Percentiles rank a stretch among this genome's conserved stretches.
These are phyloP conservation scores for Yamadazyma membranifaciens DNA, from an alignment of 1,139 yeast genomes.

Conservation along the genomic window DNA sequence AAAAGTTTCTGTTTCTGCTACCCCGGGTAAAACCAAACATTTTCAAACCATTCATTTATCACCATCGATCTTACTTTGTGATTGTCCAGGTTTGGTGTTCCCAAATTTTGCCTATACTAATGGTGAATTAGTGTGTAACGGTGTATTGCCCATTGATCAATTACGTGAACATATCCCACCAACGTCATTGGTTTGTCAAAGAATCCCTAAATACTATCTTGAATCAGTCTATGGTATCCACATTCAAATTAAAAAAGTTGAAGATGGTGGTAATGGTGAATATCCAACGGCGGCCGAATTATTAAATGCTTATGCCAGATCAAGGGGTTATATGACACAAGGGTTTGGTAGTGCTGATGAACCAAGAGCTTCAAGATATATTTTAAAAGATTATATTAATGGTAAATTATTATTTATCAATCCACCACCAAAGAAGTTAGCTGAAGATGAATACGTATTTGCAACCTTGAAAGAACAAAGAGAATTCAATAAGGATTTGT, in stretches of 20 bases:
- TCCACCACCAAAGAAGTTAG: constrained; percentile 72
- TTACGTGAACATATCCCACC: constrained; percentile 95
- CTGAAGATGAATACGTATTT: constrained; percentile 37
- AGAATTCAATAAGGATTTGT: constrained; percentile 72
- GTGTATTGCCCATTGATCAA: constrained; percentile 97
- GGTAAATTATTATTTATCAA: constrained; percentile 83
- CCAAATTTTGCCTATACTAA: constrained; percentile 97
- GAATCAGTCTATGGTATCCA: constrained; percentile 95
- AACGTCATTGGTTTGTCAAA: constrained; percentile 74
- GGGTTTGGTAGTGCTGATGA: constrained; percentile 98
- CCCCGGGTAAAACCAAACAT: constrained; percentile 99
- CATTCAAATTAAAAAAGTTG: constrained; percentile 67
- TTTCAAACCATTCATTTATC: constrained; percentile 93
- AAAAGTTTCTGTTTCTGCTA: constrained; percentile 94
- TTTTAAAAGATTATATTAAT: constrained; percentile 90
- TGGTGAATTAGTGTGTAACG: constrained; percentile 96
- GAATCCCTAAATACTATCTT: constrained; percentile 83
- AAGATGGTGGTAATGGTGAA: constrained; percentile 85
- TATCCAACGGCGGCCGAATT: constrained; percentile 87
- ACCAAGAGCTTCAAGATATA: constrained; percentile 89
- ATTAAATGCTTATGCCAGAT: constrained; percentile 89
- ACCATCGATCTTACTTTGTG: constrained; percentile 82
- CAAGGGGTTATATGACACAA: constrained; percentile 97
- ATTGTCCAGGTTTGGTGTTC: constrained; percentile 98
- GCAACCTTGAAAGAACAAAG: constrained; percentile 46